Base-by-base conservation (phyloP, 2,329 filamentous ascomycete genomes). In the Pestalotiopsis sp. region DNA sequence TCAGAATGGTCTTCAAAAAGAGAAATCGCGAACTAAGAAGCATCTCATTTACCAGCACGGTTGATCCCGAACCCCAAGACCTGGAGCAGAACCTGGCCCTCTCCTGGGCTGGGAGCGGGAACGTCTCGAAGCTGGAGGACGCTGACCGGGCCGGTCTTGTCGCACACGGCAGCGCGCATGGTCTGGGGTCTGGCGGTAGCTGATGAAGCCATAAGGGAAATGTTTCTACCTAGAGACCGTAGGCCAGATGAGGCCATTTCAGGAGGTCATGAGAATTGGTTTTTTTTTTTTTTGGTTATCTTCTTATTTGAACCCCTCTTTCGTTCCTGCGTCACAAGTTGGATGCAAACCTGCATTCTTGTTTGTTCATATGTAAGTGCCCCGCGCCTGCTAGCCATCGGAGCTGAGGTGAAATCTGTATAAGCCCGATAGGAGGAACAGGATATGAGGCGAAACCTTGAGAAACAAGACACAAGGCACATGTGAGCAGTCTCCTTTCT, bases 11-110 rank as follows among this genome's bases (percentile, higher is more conserved):
- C 6, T 13, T 17, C 20, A 7, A 31, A 9, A 31, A 31, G 31
- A 31, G 31, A 31, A 9, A 31, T 31, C 11, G 57, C 11, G 13
- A 67, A 7, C 17, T 13, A 31, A 36, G 4, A 7, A 20, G 20
- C 36, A n/a, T 13, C 2, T 7, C 11, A 63, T 61, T 49, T 64
- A 71, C 68, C 70, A 45, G 72, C 73, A 67, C 83, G 80, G 70
- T 85, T 85, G 70, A 85, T 79, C n/a, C 83, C 83, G 69, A 83
- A 81, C 17, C 81, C 83, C 65, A 80, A 77, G 69, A 84, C 73
- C 65, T 76, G 78, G 71, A 85, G 81, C 40, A 84, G 79, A 31
- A 85, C 77, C 68, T 82, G 74, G 65, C 78, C 78, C 25, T 73
- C 59, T n/a, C 75, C 68, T 4, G 81, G 79, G 2, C 69, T 78